phyloP scores from a whole-genome alignment of 352 stramenopile genomes.

The Phytopythium chamaehyphon region DNA sequence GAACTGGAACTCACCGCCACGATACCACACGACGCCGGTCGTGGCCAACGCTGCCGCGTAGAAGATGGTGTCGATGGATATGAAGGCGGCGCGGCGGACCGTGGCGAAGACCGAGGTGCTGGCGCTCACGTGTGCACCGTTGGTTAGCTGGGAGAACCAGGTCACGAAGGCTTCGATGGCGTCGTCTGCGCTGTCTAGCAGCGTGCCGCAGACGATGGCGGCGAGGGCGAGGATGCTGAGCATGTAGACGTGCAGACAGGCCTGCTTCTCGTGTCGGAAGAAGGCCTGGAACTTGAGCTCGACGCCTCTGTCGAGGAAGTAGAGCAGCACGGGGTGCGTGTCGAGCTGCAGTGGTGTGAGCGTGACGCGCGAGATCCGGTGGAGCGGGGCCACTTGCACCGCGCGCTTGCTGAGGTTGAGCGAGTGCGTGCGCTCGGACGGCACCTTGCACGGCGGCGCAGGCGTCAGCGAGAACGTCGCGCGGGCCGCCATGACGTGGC shows the following conservation, averaged over 20 bases:
- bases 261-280: constrained; percentile 42
- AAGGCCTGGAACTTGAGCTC: constrained; percentile 65
- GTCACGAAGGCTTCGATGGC: constrained; percentile 14
- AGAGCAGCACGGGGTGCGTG: constrained; percentile 34
- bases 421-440: not conserved
- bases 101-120: constrained; percentile 1
- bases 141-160: not conserved
- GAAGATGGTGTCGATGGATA: constrained; percentile 16
- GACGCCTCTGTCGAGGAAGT: constrained; percentile 49
- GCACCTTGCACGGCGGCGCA: not conserved
- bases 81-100: constrained; percentile 15
- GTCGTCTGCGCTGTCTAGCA: constrained; percentile 12
- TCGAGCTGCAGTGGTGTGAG: constrained; percentile 37
- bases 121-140: not conserved
- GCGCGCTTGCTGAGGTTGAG: constrained; percentile 19
- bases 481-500: not conserved
- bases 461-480: constrained; percentile 12
- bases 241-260: constrained; percentile 29
- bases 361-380: constrained; percentile 16
- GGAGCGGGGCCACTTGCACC: constrained; percentile 23
- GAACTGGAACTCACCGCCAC: constrained; percentile 29
- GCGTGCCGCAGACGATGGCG: constrained; percentile 15
- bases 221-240: constrained; percentile 16
- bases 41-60: constrained; percentile 23
- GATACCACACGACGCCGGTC: constrained; percentile 18